Percentiles rank a stretch among this genome's conserved stretches.
Evolutionary conservation across 495 filamentous ascomycete genomes (phyloP).

Genomic region (Tuber microsphaerosporum): DNA sequence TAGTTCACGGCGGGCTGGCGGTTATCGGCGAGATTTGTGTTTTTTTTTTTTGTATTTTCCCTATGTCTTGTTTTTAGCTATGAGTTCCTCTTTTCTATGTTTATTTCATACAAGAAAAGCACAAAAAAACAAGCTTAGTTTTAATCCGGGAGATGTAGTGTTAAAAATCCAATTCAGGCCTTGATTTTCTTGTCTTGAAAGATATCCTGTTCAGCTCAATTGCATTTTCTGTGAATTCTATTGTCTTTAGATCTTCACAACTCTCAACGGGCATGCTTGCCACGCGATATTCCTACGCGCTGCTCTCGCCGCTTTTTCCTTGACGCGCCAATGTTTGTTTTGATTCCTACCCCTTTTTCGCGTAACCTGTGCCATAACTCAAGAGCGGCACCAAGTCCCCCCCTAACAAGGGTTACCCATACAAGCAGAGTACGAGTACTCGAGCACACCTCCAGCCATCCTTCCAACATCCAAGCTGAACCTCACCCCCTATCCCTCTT

Average conservation of each 20-base stretch:
- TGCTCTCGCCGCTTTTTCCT: background rate
- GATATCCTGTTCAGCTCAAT: background rate
- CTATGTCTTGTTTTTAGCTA: background rate
- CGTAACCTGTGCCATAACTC: background rate
- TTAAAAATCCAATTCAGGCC: constrained; percentile 1
- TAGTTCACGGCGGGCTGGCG: background rate
- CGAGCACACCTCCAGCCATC: background rate
- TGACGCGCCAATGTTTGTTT: background rate
- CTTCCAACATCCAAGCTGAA: constrained; percentile 2
- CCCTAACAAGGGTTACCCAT: background rate
- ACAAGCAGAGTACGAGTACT: background rate
- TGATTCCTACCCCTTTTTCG: background rate
- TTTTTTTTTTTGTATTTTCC: background rate
- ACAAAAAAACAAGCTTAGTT: constrained; percentile 4
- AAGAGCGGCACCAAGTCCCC: background rate
- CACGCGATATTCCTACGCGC: background rate
- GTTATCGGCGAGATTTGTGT: background rate
- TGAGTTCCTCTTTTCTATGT: background rate
- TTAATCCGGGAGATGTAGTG: constrained; percentile 2
- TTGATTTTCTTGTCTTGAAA: background rate
- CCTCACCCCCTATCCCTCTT: background rate
- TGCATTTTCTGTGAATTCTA: background rate
- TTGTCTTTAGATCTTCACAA: background rate
- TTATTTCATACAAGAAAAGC: background rate
- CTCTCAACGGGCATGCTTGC: background rate